phyloP scores from a whole-genome alignment of 2,329 filamentous ascomycete genomes.

The Calcarisporium arbuscula region DNA sequence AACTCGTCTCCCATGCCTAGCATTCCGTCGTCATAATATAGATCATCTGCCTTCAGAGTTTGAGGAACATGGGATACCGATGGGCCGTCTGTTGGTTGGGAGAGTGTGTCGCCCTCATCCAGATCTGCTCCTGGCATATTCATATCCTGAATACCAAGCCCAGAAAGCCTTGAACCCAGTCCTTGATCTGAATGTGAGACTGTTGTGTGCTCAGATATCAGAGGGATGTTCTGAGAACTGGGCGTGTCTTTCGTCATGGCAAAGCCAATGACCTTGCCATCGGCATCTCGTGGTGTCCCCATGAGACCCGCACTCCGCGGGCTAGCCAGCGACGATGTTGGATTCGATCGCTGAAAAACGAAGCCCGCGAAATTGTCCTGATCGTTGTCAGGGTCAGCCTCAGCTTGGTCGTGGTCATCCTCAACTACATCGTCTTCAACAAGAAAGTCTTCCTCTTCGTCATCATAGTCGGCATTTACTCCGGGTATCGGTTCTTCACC shows the following conservation, averaged over 20 bases:
- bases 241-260: constrained; percentile 44
- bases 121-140: constrained; percentile 12
- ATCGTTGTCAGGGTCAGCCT: constrained; percentile 44
- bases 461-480: constrained; percentile 12
- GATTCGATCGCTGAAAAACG: constrained; percentile 49
- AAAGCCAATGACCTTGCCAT: constrained; percentile 51
- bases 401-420: constrained; percentile 16
- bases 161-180: constrained; percentile 20
- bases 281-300: constrained; percentile 48
- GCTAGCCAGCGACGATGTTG: constrained; percentile 43
- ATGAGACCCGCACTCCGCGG: constrained; percentile 41
- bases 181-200: constrained; percentile 1
- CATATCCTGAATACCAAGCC: constrained; percentile 38
- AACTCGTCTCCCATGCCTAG: constrained; percentile 41
- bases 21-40: constrained; percentile 64
- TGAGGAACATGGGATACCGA: constrained; percentile 3
- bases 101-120: neutral
- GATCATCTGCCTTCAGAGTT: constrained; percentile 45
- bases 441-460: constrained; percentile 12
- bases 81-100: neutral
- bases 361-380: constrained; percentile 58
- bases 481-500: too few relatives aligned
- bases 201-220: constrained; percentile 3
- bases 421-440: neutral
- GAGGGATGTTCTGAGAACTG: constrained; percentile 10